Evolutionary conservation across 2,329 filamentous ascomycete genomes (phyloP), one percentile per base, ranked within the genome.

Genomic region (Zymoseptoria brevis): DNA sequence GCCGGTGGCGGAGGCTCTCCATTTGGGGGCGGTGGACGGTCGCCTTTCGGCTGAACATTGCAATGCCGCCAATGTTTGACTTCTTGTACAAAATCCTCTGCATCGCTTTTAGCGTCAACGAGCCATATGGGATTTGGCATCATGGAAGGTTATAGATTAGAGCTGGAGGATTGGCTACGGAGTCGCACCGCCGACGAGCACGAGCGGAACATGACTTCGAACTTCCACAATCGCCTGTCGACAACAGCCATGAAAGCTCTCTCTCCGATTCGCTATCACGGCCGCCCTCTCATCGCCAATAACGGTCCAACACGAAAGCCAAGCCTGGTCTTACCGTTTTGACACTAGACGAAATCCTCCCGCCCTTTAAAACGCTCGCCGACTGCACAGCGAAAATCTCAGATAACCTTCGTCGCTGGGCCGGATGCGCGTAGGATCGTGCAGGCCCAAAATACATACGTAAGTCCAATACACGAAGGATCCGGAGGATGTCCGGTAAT

Each of bases 1-100:
- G 58, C 61, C 13, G 26, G 35, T 45, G 35, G 35, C 22, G 64
- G 64, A 19, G 66, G 66, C 9, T 60, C 53, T 13, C 62, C 61
- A 2, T 62, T 62, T 22, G 58, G 60, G 9, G 60, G 58, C 24
- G 61, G 58, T 1, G 61, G 64, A 2, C 62, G 62, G 19, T 52
- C 53, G 19, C 58, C 57, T 41, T 60, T 60, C 54, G 57, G 57
- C 16, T 60, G 54, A 57, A 22, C 13, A 9, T 51, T 51, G n/a
- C 50, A 51, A 45, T 16, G 35, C 11, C 16, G 35, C 11, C 16
- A 3, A n/a, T 45, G 35, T n/a, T n/a, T 45, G 35, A 45, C 35
- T 45, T 45, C 35, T 45, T 45, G 35, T 45, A 45, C 35, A 45
- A 45, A n/a, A 13, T 45, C 13, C 4, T n/a, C 13, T 45, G 35